Base-by-base conservation (phyloP, 768 basidiomycete genomes). In the Amanita muscaria region DNA sequence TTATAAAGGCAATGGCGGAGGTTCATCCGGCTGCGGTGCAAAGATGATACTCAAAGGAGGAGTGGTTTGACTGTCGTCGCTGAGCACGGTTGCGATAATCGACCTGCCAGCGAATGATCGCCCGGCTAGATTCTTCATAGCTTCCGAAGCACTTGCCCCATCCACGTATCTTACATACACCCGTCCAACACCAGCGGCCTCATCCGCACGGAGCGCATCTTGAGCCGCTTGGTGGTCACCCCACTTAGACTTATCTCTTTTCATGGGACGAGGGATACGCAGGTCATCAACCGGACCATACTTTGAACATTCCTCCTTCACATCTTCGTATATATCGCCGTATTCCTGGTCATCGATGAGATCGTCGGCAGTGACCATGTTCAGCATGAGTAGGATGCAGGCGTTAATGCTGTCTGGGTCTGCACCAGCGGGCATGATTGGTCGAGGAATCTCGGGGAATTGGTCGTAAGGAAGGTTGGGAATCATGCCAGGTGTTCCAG, bases 301-400 rank as follows among this genome's bases (percentile, higher is more conserved):
- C 53, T 75, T 83, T 6, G 72, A 71, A 53, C 86, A 91, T 65
- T 97, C 92, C 45, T 90, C 84, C 58, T 84, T 88, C 60, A 98
- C 80, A 59, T 99, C 96, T 58, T 96, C 92, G 49, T 88, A 80
- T 47, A 99, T 77, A 55, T 99, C 96, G 18, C 80, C 79, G 60
- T 96, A 99, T 57, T 99, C 96, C 48, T 82, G 69, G 59, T 98
- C 94, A 55, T 90, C 82, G 14, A 74, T 62, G 37, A 99, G 76
- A 57, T 99, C 96, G 35, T 99, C 96, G 1, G 88, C 61, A 0
- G 87, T 88, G 51, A 99, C 91, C 96, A 99, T 99, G 74, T 98
- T 99, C 56, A 99, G 68, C 84, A 99, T 87, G 60, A 98, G 83
- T 55, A 99, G 75, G 57, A 96, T 92, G 29, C 89, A 80, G 21